Conservation (phyloP, 2,329 filamentous ascomycete genomes). For the Aschersonia sp. region DNA sequence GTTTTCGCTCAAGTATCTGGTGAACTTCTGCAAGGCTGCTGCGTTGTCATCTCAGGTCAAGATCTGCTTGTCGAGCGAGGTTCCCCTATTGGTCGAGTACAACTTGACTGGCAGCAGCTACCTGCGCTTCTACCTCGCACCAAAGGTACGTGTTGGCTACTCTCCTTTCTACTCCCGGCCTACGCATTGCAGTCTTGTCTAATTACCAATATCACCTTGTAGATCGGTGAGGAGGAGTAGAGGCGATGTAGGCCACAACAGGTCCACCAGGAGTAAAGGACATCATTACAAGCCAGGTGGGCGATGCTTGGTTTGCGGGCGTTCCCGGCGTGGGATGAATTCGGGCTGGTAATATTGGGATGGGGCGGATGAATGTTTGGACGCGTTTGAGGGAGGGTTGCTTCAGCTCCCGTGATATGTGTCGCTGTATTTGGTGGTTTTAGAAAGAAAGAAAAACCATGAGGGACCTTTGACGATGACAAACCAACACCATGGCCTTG, state of each 20-base stretch:
- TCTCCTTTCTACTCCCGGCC: background rate
- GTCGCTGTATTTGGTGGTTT: too few relatives aligned
- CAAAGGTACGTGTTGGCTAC: slow-evolving; percentile 56
- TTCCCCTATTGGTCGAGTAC: slow-evolving; percentile 93
- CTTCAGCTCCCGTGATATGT: too few relatives aligned
- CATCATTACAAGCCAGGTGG: slow-evolving; percentile 4
- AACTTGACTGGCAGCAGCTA: slow-evolving; percentile 67
- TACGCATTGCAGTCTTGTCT: background rate
- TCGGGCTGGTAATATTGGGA: background rate
- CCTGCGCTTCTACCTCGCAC: slow-evolving; percentile 92
- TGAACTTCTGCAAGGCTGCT: slow-evolving; percentile 99
- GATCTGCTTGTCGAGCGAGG: slow-evolving; percentile 89
- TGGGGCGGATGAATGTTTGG: background rate
- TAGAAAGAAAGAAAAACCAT: too few relatives aligned
- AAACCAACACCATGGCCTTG: too few relatives aligned
- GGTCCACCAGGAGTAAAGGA: background rate
- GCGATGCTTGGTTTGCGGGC: background rate
- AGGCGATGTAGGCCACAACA: background rate
- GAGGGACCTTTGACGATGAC: too few relatives aligned
- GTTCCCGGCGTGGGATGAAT: background rate
- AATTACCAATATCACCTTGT: background rate
- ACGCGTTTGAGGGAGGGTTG: too few relatives aligned
- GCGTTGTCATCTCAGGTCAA: slow-evolving; percentile 70
- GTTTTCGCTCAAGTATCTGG: slow-evolving; percentile 97
- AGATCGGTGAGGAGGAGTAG: slow-evolving; percentile 27